A percentile compares a stretch with the other conserved stretches of the same genome.
Conservation (phyloP, 768 basidiomycete species). For the Suillus placidus region DNA sequence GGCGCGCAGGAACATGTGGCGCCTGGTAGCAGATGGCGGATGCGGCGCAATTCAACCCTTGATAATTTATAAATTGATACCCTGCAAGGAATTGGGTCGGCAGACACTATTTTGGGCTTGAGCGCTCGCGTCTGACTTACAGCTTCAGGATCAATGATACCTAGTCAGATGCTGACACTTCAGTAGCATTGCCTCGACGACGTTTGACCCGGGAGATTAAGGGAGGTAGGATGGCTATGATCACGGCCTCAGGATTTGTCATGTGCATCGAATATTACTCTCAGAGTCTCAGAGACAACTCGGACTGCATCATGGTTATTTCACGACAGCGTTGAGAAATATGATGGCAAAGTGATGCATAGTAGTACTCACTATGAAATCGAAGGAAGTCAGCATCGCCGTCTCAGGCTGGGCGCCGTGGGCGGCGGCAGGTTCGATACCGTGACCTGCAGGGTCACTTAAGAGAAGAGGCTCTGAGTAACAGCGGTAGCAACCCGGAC, state of each 20-base stretch:
- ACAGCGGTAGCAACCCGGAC: no score
- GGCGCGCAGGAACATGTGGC: background rate
- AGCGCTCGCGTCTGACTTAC: background rate
- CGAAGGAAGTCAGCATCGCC: no score
- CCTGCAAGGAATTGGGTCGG: background rate
- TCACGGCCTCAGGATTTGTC: background rate
- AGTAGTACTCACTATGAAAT: no score
- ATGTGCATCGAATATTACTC: background rate
- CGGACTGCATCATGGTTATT: background rate
- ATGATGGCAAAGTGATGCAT: background rate
- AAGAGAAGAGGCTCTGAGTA: no score
- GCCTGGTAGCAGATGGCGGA: background rate
- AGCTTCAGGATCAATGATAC: background rate
- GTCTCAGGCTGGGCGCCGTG: no score
- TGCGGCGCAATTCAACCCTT: background rate
- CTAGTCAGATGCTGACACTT: background rate
- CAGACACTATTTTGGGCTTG: background rate
- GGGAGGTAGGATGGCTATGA: background rate
- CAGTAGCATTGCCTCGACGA: background rate
- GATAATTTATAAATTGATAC: background rate
- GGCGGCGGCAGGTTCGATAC: no score
- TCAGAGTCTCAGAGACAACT: background rate
- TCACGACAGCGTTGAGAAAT: background rate
- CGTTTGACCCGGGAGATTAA: background rate
- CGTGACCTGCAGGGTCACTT: no score